Evolutionary conservation across 1,139 yeast species (phyloP).

Genomic region (Protomyces gravidus): DNA sequence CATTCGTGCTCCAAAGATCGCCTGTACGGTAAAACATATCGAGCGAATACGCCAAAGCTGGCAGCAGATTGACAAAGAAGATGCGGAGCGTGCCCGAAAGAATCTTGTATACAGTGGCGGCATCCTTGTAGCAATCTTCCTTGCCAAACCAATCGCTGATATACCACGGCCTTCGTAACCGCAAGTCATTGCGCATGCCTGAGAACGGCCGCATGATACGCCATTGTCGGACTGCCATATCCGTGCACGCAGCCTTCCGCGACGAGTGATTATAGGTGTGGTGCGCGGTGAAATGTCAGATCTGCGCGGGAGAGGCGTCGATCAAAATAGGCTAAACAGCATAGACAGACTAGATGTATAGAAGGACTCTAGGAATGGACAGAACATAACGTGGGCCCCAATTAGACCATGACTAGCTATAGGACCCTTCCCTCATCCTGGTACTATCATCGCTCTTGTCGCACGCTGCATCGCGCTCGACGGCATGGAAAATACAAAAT

Average conservation of each 20-base stretch:
- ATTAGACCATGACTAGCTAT: too few species aligned
- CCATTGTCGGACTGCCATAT: constrained; percentile 13
- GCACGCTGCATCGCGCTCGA: too few species aligned
- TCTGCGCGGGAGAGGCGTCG: too few species aligned
- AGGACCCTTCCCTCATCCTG: too few species aligned
- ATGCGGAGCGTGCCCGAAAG: constrained; percentile 52
- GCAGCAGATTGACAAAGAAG: constrained; percentile 48
- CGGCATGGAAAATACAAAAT: too few species aligned
- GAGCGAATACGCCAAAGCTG: constrained; percentile 94
- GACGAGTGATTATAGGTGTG: too few species aligned
- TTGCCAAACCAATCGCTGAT: constrained; percentile 75
- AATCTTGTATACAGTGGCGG: constrained; percentile 61
- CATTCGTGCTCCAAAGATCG: constrained; percentile 85
- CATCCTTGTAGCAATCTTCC: constrained; percentile 79
- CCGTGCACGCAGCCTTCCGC: background rate
- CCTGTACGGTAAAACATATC: constrained; percentile 88
- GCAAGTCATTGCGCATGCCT: constrained; percentile 58
- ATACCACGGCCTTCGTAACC: constrained; percentile 61
- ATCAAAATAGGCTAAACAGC: too few species aligned
- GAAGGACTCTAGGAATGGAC: too few species aligned
- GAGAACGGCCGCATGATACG: constrained; percentile 23
- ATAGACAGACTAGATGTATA: too few species aligned
- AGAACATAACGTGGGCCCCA: too few species aligned
- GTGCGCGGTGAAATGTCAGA: too few species aligned
- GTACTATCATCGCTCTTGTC: too few species aligned